These are phyloP conservation scores for Trametes meyenii DNA, from an alignment of 768 basidiomycete species.

Conservation along the genomic window DNA sequence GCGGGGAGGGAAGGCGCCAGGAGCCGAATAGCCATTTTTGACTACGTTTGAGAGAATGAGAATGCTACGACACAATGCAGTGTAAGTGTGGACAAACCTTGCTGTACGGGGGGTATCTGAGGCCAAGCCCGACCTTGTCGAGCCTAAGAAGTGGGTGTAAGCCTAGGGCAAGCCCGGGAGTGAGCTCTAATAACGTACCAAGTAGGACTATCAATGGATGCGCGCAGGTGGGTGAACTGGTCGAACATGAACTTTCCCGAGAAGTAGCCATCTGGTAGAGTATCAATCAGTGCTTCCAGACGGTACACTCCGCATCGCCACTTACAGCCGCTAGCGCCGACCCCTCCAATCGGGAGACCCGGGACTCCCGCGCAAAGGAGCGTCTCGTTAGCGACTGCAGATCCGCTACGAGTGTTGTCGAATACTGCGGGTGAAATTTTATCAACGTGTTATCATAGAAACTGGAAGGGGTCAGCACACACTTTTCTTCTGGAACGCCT, in stretches of 20 bases:
- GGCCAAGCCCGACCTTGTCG: conserved; percentile 12
- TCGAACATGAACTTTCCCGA: conserved; percentile 75
- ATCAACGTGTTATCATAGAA: conserved; percentile 25
- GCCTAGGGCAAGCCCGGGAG: background rate
- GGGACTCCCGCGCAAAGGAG: conserved; percentile 59
- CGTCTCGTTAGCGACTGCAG: conserved; percentile 68
- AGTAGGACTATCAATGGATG: conserved; percentile 47
- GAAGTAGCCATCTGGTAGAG: conserved; percentile 54
- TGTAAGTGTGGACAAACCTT: no score
- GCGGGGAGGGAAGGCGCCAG: no score
- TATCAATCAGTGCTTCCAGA: background rate
- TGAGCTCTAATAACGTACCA: conserved; percentile 37
- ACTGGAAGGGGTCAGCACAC: conserved; percentile 3
- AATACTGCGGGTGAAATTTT: conserved; percentile 43
- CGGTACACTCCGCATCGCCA: background rate
- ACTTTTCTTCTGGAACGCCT: conserved; percentile 64
- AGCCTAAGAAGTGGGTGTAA: background rate
- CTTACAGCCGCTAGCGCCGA: conserved; percentile 61
- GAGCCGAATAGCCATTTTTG: no score
- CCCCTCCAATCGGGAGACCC: conserved; percentile 71
- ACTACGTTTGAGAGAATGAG: no score
- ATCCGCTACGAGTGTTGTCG: conserved; percentile 68
- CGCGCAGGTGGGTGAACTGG: conserved; percentile 72
- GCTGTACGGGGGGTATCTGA: conserved; percentile 22
- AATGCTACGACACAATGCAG: no score